phyloP scores from a whole-genome alignment of 192 early-diverging fungal genomes.

The Cetraspora pellucida region DNA sequence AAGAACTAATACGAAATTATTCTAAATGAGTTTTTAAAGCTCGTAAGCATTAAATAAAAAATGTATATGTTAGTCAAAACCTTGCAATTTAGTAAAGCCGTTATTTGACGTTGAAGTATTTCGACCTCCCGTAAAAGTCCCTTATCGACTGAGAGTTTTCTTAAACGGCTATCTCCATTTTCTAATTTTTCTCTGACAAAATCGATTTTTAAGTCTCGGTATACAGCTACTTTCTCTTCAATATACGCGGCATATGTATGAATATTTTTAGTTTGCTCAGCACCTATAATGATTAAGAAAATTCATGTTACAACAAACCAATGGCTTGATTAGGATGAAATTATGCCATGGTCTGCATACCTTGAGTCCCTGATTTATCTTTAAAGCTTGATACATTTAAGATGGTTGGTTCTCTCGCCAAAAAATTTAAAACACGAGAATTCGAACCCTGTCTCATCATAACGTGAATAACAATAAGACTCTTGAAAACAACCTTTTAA shows the following conservation, averaged over 20 bases:
- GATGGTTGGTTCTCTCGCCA: conserved; percentile 51
- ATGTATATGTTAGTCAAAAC: conserved; percentile 43
- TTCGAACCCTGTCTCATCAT: conserved; percentile 71
- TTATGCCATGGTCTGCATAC: not conserved
- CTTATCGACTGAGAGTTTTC: conserved; percentile 56
- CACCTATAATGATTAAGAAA: conserved; percentile 37
- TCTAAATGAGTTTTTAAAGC: not conserved
- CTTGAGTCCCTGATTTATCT: conserved; percentile 44
- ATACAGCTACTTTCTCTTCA: conserved; percentile 68
- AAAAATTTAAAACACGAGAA: conserved; percentile 59
- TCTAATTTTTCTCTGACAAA: conserved; percentile 53
- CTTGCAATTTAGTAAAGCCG: conserved; percentile 67
- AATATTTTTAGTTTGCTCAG: conserved; percentile 64
- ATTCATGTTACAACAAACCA: conserved; percentile 32
- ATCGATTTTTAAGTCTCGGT: conserved; percentile 65
- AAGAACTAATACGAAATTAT: conserved; percentile 62
- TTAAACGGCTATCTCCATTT: conserved; percentile 50
- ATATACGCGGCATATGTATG: conserved; percentile 70
- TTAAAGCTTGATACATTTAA: conserved; percentile 53
- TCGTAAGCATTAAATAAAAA: not conserved
- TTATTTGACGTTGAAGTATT: conserved; percentile 69
- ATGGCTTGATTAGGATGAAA: too few species aligned
- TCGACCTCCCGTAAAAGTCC: conserved; percentile 65
- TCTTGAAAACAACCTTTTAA: conserved; percentile 59
- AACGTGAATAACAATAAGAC: conserved; percentile 71